Evolutionary conservation across 345 rosid genomes (phyloP).

Genomic region (Orychophragmus violaceus): DNA sequence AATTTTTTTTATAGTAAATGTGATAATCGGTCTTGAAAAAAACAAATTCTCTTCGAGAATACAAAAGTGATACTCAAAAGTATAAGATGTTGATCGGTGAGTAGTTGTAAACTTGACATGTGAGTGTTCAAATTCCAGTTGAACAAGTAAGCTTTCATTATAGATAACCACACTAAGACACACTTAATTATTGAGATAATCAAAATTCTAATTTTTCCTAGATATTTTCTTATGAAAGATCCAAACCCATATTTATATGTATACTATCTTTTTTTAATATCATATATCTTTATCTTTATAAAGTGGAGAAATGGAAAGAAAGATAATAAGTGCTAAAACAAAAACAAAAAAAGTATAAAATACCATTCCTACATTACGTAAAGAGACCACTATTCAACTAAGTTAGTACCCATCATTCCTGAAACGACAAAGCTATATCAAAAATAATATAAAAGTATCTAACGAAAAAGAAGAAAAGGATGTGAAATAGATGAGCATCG

Average conservation of each 20-base stretch:
- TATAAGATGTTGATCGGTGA: slow-evolving; percentile 24
- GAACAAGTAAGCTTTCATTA: slow-evolving; percentile 61
- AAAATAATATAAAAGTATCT: not conserved
- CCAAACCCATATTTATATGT: slow-evolving; percentile 1
- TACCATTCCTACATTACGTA: slow-evolving; percentile 34
- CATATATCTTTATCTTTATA: slow-evolving; percentile 19
- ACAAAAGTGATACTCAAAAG: slow-evolving; percentile 10
- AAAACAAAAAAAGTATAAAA: slow-evolving; percentile 41
- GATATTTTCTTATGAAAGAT: slow-evolving; percentile 20
- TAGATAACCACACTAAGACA: slow-evolving; percentile 34
- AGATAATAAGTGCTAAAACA: slow-evolving; percentile 35
- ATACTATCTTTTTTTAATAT: not conserved
- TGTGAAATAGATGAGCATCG: not conserved
- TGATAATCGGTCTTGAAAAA: not conserved
- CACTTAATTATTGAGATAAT: slow-evolving; percentile 18
- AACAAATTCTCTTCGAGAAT: not conserved
- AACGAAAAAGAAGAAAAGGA: not conserved
- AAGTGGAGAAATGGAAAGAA: slow-evolving; percentile 6
- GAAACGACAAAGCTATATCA: slow-evolving; percentile 30
- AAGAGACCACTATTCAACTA: slow-evolving; percentile 20
- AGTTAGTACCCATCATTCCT: slow-evolving; percentile 34
- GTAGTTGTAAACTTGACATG: slow-evolving; percentile 42
- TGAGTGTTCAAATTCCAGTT: slow-evolving; percentile 49
- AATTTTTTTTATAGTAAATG: not conserved
- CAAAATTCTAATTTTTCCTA: not conserved